Base-by-base conservation (phyloP, 768 basidiomycete genomes). In the Psilocybe subaeruginosa region DNA sequence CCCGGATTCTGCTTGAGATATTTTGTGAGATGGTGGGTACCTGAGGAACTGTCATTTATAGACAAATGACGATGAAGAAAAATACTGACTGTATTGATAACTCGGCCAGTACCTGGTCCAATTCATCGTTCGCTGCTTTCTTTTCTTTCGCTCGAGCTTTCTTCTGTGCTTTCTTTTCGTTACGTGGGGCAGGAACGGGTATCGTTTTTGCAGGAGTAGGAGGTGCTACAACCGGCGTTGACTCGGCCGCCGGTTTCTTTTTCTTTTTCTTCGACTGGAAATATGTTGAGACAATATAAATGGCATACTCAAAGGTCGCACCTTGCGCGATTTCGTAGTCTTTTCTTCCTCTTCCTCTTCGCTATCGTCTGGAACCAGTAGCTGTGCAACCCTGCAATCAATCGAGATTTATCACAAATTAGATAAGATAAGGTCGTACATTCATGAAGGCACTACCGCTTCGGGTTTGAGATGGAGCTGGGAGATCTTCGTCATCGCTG, bases 91-190 rank as follows among this genome's bases (percentile, higher is more conserved):
- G 89, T 52, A 88, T 62, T 1, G 90, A 87, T n/a, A 98, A 80
- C 68, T 97, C 94, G 1, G 88, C 90, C 8, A 98, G 78, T 0
- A 89, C 95, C 56, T 85, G 80, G 66, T 97, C 95, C 29, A 99
- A 77, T 64, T 98, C 94, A 67, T 95, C 91, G 57, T 80, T 73
- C 12, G 82, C 86, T 0, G 82, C 83, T 54, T 85, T 89, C 73
- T 86, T 87, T 57, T 82, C 85, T 70, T 89, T 91, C 4, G 78
- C 82, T 64, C 85, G 85, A 1, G 82, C 85, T 69, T 88, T 87
- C 73, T 89, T 89, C 23, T 80, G 74, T 3, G 86, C 82, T 64
- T 85, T 86, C 86, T 83, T 68, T 68, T 88, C 80, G 54, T 75
- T 82, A 58, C 74, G 75, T 47, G 60, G 46, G 14, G 69, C 49